Evolutionary conservation across 345 rosid genomes (phyloP), one percentile per base, ranked within the genome.

Genomic region (Boechera stricta): DNA sequence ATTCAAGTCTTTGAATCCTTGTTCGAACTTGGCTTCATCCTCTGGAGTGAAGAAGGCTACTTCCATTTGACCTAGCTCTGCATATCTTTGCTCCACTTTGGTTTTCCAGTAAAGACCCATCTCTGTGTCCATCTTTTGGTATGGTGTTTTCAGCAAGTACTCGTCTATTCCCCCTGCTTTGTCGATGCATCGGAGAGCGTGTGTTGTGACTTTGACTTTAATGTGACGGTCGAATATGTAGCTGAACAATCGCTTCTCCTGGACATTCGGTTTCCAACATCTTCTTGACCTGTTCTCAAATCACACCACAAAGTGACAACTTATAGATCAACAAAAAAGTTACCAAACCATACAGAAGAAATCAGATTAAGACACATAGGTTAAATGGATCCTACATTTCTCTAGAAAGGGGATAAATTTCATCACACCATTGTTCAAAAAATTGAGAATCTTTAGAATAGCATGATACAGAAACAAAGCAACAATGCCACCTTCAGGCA

Each of bases 141-240:
- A 95, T 4, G 99, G 99, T 70, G 98, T 92, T 80, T 87, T 92
- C 32, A 95, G 86, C 72, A 95, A 79, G 81, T 95, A 95, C 85
- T 95, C 99, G 48, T 95, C 99, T n/a, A 92, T 85, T 21, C 99
- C 99, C 54, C 97, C 99, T 49, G 90, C 98, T 83, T 92, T 95
- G 84, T 95, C 99, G 16, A 95, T 88, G 92, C 97, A 95, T 39
- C 99, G 98, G 12, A 92, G 87, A 31, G 99, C 97, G 47, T 95
- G 97, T 11, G 87, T 91, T 0, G 99, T 92, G 53, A 95, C 93
- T 81, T 95, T 91, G n/a, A 92, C 88, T 69, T 87, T 87, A 73
- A 95, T 88, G 72, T 95, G 98, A 1, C 94, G 96, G 73, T 92
- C 97, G 12, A 89, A 79, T 73, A 92, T 87, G 84, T 91, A 95